Evolutionary conservation across 192 early-diverging fungal genomes (phyloP), one percentile per base, ranked within the genome.

Genomic region (Gaertneriomyces sp.): DNA sequence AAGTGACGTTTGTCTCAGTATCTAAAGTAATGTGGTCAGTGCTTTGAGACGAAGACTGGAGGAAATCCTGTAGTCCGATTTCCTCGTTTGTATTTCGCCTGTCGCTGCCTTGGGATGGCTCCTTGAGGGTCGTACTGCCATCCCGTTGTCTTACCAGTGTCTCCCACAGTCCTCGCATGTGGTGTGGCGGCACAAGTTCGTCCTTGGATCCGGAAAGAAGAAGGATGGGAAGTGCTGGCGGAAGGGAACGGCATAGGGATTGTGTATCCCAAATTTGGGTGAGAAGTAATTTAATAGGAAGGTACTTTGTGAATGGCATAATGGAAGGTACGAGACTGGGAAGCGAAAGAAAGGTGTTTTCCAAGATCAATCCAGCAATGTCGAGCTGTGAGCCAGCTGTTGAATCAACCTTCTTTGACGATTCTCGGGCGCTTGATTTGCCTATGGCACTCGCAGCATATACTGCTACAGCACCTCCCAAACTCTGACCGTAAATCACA

Each of bases 401-500:
- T 33, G 25, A 33, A 33, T 33, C 25, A 33, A 33, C 25, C 25
- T 33, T 33, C 25, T 33, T 33, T 33, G 25, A 33, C 25, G 25
- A 33, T 33, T 33, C 25, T 33, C 2, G 25, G 25, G 25, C 25
- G 25, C 25, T 33, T 33, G 2, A 33, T 2, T 33, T 33, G 25
- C 25, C 25, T 33, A 33, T 33, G 25, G 25, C 25, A 33, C 25
- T 33, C 4, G 93, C 93, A 49, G 91, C 70, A 66, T 95, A 80
- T 60, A 95, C 90, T 7, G 94, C 92, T 17, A 96, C 95, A 5
- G 97, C 97, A 10, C 97, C 97, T 45, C 97, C 97, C 61, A 99
- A 88, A 7, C 91, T 94, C 70, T 99, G 97, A 0, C 96, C 97
- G 74, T 91, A 98, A 0, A 92, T 84, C 43, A 99, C 78, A 46